Evolutionary conservation across 2,329 filamentous ascomycete genomes (phyloP).

Genomic region (Dactylella cylindrospora): DNA sequence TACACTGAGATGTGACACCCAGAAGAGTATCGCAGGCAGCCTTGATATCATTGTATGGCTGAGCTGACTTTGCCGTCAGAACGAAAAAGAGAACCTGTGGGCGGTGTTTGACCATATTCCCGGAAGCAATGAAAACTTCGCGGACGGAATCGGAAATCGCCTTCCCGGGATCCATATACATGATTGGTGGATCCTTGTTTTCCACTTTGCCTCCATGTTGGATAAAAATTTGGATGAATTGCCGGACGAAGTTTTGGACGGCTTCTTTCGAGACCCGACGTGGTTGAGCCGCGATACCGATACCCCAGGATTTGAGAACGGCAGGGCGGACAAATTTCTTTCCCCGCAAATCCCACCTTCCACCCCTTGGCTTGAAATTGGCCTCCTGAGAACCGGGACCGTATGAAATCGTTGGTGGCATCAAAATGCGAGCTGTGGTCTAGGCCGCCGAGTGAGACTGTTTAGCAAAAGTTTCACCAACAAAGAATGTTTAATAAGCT

Average conservation of each 20-base stretch:
- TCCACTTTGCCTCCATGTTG: constrained; percentile 63
- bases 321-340: constrained; percentile 75
- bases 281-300: constrained; percentile 61
- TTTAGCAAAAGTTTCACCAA: not conserved
- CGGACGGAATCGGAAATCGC: constrained; percentile 60
- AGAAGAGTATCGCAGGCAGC: constrained; percentile 82
- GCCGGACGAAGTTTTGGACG: constrained; percentile 59
- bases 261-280: constrained; percentile 55
- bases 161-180: constrained; percentile 53
- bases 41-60: constrained; percentile 82
- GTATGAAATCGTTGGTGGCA: constrained; percentile 71
- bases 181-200: constrained; percentile 55
- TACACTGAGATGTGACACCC: constrained; percentile 73
- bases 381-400: constrained; percentile 50
- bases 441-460: constrained; percentile 45
- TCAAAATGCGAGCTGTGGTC: constrained; percentile 70
- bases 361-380: constrained; percentile 53
- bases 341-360: constrained; percentile 83
- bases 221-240: constrained; percentile 64
- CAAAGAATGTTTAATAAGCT: constrained; percentile 49
- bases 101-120: constrained; percentile 58
- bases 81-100: constrained; percentile 82
- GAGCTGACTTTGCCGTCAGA: constrained; percentile 68
- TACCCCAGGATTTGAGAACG: constrained; percentile 70
- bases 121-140: constrained; percentile 60